Evolutionary conservation across 2,329 filamentous ascomycete species (phyloP), one percentile per base, ranked within the genome.

Genomic region (Waltergamsia citrina): DNA sequence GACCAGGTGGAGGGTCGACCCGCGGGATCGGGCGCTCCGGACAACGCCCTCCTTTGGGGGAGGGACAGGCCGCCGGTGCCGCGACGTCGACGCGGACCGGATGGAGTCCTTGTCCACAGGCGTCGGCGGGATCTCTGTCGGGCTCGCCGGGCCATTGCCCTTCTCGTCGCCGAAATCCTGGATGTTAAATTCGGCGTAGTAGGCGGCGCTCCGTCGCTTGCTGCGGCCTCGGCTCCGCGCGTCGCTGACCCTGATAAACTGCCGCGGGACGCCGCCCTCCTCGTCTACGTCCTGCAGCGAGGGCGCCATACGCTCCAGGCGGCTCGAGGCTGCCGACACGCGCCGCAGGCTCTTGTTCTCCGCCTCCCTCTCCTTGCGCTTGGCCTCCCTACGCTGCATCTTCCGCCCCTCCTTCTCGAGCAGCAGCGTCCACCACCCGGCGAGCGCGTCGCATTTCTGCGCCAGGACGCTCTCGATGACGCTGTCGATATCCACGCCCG

Each of bases 331-430:
- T 37, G 85, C 85, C 41, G 92, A 96, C 29, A 96, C 66, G 26
- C 90, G 77, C 34, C 87, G 72, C 20, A 92, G 67, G 40, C 78
- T 85, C 53, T 86, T 81, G 37, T 77, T 78, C 49, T 96, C 86
- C 2, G 73, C 70, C 48, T 98, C 88, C 46, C 77, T 79, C 52
- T 96, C 88, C 50, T 74, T 86, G 7, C 90, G 75, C 52, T 90
- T 95, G 34, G 78, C 74, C 48, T 95, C 87, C 41, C 81, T 70
- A 40, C 87, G 71, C 41, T 64, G 71, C 43, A 88, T 80, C 56
- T 98, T 98, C 7, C 87, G 77, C 52, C 87, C 77, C 52, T 98
- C 92, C 54, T 96, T 98, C 51, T 96, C 92, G 8, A 96, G 77
- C 25, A 98, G 62, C 19, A 98, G 60, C 4, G 85, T 84, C 92